A percentile compares a stretch with the other conserved stretches of the same genome.
phyloP scores from a whole-genome alignment of 345 rosid species.

The Populus nigra region DNA sequence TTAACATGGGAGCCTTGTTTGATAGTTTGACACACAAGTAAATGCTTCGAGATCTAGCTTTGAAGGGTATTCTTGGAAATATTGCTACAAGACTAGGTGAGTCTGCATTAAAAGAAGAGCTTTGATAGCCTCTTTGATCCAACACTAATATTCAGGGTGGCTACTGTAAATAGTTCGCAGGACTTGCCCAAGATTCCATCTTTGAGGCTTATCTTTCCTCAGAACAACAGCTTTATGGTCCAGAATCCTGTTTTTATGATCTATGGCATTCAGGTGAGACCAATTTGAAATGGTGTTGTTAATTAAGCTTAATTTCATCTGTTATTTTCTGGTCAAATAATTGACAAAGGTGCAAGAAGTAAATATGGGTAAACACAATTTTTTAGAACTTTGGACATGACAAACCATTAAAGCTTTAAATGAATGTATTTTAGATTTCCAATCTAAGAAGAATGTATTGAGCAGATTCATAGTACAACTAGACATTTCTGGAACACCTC shows the following conservation, averaged over 20 bases:
- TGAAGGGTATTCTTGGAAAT: conserved; percentile 58
- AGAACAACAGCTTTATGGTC: conserved; percentile 67
- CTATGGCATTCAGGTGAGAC: conserved; percentile 60
- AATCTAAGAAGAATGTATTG: no score
- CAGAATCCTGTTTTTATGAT: conserved; percentile 62
- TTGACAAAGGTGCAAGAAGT: not conserved
- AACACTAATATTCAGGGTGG: not conserved
- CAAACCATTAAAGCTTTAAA: not conserved
- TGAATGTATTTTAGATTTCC: no score
- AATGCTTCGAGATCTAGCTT: conserved; percentile 47
- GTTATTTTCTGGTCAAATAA: not conserved
- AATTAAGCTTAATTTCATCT: not conserved
- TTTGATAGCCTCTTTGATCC: not conserved
- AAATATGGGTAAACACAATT: not conserved
- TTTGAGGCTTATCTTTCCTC: conserved; percentile 58
- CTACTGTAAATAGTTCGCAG: conserved; percentile 38
- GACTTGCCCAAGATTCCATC: conserved; percentile 58
- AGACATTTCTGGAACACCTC: no score
- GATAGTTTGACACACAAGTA: conserved; percentile 59
- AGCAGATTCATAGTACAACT: no score
- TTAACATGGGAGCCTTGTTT: conserved; percentile 12
- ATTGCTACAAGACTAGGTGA: conserved; percentile 81
- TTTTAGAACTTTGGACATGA: not conserved
- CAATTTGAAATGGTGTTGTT: not conserved
- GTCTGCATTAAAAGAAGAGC: conserved; percentile 12